phyloP scores from a whole-genome alignment of 2,329 filamentous ascomycete genomes.

The Ophiostoma piceae region DNA sequence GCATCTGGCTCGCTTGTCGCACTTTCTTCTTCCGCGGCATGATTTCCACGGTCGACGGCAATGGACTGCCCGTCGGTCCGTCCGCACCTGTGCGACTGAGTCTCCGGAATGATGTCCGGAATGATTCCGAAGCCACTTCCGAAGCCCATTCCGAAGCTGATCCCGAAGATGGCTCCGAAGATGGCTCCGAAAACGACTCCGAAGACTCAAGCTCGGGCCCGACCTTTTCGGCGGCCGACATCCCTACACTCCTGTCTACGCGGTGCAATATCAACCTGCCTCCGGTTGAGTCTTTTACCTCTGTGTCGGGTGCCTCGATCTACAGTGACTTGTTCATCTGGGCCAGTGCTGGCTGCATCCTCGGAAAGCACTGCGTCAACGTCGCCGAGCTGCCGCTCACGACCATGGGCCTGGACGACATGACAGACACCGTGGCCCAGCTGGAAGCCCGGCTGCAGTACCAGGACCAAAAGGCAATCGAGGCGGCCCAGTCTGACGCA shows the following conservation, averaged over 20 bases:
- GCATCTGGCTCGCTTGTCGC: slow-evolving; percentile 17
- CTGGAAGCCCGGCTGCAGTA: background rate
- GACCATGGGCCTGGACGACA: background rate
- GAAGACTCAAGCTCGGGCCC: background rate
- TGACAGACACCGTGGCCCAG: background rate
- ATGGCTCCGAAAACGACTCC: background rate
- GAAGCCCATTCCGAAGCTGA: background rate
- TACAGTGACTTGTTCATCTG: slow-evolving; percentile 16
- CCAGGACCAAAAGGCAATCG: background rate
- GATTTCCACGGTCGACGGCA: slow-evolving; percentile 15
- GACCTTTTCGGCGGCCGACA: background rate
- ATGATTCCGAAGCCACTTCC: background rate
- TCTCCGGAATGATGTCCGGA: background rate
- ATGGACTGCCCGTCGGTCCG: background rate
- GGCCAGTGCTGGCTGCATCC: slow-evolving; percentile 19
- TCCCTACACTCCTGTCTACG: background rate
- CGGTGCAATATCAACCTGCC: background rate
- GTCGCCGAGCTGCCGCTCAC: background rate
- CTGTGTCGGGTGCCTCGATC: background rate
- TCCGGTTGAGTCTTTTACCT: background rate
- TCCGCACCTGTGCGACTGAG: background rate
- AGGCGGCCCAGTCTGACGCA: background rate
- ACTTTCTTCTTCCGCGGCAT: slow-evolving; percentile 19
- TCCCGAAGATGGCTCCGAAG: background rate
- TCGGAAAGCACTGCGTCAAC: slow-evolving; percentile 18